phyloP scores from a whole-genome alignment of 345 rosid genomes.

The Boechera divaricarpa region DNA sequence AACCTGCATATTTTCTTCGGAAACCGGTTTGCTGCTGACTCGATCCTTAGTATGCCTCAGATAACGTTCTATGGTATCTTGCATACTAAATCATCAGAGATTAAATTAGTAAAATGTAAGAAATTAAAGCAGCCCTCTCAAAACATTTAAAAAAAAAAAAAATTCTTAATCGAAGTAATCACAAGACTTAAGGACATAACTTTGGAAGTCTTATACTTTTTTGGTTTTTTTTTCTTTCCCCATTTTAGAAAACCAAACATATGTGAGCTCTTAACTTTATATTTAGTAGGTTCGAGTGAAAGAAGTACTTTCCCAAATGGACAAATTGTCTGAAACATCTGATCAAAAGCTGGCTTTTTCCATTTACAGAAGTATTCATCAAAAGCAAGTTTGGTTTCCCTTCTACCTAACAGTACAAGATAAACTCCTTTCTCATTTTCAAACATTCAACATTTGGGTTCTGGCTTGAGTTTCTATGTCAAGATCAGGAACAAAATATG shows the following conservation, averaged over 20 bases:
- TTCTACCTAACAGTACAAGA: slow-evolving; percentile 22
- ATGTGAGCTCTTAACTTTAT: slow-evolving; percentile 36
- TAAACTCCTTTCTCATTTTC: slow-evolving; percentile 4
- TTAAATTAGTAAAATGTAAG: neutral
- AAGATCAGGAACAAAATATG: slow-evolving; percentile 16
- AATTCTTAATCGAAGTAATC: slow-evolving; percentile 1
- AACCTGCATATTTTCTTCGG: slow-evolving; percentile 60
- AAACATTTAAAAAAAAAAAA: neutral
- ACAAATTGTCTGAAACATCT: slow-evolving; percentile 36
- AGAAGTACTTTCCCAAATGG: slow-evolving; percentile 30
- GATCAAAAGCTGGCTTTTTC: slow-evolving; percentile 40
- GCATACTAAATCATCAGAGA: slow-evolving; percentile 50
- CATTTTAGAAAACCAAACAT: slow-evolving; percentile 18
- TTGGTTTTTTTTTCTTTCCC: neutral
- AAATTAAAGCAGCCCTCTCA: neutral
- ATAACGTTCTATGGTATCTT: slow-evolving; percentile 57
- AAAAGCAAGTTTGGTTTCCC: slow-evolving; percentile 42
- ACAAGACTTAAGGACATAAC: neutral
- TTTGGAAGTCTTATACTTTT: slow-evolving; percentile 3
- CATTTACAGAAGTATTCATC: slow-evolving; percentile 36
- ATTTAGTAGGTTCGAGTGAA: slow-evolving; percentile 23
- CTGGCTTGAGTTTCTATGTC: slow-evolving; percentile 27
- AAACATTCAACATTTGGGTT: slow-evolving; percentile 27
- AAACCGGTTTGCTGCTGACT: slow-evolving; percentile 44
- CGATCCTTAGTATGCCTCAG: slow-evolving; percentile 55